Percentiles rank a stretch among this genome's conserved stretches.
Evolutionary conservation across 768 basidiomycete genomes (phyloP).

Genomic region (Boletus huronensis): DNA sequence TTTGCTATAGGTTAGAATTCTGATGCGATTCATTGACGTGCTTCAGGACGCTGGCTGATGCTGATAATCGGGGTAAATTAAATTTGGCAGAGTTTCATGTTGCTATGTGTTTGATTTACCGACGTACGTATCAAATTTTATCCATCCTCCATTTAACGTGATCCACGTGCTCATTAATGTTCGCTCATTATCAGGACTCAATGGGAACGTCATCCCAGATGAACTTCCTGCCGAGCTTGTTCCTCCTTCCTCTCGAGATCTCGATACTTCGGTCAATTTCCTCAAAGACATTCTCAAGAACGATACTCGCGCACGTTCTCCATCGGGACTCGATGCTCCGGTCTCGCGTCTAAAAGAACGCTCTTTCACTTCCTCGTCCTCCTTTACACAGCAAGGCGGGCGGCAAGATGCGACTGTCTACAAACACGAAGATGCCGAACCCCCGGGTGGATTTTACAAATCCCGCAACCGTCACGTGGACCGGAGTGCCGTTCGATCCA

Average conservation of each 20-base stretch:
- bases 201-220: slow-evolving; percentile 88
- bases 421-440: slow-evolving; percentile 68
- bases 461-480: slow-evolving; percentile 82
- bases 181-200: slow-evolving; percentile 57
- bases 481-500: slow-evolving; percentile 72
- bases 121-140: slow-evolving; percentile 56
- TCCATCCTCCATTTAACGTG: neutral
- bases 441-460: slow-evolving; percentile 68
- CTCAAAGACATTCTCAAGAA: slow-evolving; percentile 84
- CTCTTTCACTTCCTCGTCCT: slow-evolving; percentile 59
- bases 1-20: neutral
- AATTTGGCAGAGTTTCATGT: slow-evolving; percentile 97
- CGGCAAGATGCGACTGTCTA: slow-evolving; percentile 91
- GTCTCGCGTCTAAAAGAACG: slow-evolving; percentile 64
- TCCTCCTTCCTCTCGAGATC: slow-evolving; percentile 87
- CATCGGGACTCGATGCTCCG: slow-evolving; percentile 47
- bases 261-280: slow-evolving; percentile 86
- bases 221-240: slow-evolving; percentile 84
- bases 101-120: slow-evolving; percentile 97
- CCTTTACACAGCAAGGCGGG: slow-evolving; percentile 45
- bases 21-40: neutral
- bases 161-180: neutral
- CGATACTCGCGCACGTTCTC: slow-evolving; percentile 74
- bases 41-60: slow-evolving; percentile 84
- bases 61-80: slow-evolving; percentile 90